phyloP scores from a whole-genome alignment of 2,329 filamentous ascomycete species.

The Diaporthe velutina region DNA sequence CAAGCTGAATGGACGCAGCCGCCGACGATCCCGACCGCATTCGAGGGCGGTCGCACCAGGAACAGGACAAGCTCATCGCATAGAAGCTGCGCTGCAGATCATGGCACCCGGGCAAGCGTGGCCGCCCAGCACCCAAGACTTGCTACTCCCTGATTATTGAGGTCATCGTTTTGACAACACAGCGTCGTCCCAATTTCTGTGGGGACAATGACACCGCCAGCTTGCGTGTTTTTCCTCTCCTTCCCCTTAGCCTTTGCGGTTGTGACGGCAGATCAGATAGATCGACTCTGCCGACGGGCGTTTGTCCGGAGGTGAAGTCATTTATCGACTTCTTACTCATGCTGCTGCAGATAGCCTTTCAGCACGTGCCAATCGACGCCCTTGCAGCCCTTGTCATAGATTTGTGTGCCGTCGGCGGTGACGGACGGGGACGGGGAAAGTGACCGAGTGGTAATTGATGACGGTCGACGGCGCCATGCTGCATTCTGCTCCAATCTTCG shows the following conservation, averaged over 20 bases:
- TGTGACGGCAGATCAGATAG: not conserved
- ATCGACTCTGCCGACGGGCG: not conserved
- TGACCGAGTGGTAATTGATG: not conserved
- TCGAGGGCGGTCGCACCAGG: constrained; percentile 15
- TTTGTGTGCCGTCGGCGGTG: constrained; percentile 15
- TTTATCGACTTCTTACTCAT: not conserved
- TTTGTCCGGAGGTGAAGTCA: constrained; percentile 2
- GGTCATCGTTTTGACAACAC: constrained; percentile 29
- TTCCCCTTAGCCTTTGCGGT: not conserved
- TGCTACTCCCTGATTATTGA: constrained; percentile 13
- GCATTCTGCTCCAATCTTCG: constrained; percentile 4
- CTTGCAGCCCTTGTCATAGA: not conserved
- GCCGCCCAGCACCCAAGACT: not conserved
- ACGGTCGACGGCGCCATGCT: not conserved
- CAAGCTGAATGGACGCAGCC: constrained; percentile 1
- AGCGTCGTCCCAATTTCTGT: constrained; percentile 9
- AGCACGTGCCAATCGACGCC: constrained; percentile 12
- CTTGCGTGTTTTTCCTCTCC: not conserved
- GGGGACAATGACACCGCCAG: constrained; percentile 15
- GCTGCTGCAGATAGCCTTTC: constrained; percentile 4
- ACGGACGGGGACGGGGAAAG: not conserved
- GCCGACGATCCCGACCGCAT: constrained; percentile 14
- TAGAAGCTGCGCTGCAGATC: constrained; percentile 19
- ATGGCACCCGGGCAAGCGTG: not conserved
- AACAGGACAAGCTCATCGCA: constrained; percentile 30